A percentile compares a stretch with the other conserved stretches of the same genome.
These are phyloP conservation scores for Akebia trifoliata DNA, from an alignment of 164 flowering plant species.

Conservation along the genomic window DNA sequence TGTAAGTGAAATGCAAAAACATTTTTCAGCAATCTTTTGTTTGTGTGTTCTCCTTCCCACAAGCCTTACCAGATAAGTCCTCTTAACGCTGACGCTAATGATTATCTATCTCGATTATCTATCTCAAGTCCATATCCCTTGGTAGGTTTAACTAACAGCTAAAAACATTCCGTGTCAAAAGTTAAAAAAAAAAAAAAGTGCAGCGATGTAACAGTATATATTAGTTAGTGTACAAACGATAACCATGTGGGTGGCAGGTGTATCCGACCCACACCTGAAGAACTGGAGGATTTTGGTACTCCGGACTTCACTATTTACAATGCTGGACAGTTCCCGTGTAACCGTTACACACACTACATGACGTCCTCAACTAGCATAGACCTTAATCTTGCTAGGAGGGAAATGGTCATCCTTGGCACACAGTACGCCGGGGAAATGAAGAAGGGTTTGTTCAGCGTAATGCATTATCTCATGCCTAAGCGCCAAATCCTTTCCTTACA, in stretches of 20 bases:
- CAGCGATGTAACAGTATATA: neutral
- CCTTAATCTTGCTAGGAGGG: conserved; percentile 81
- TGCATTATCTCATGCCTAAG: conserved; percentile 99
- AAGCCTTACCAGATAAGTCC: conserved; percentile 43
- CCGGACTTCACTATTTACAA: conserved; percentile 99
- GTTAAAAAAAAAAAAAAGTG: too few species aligned
- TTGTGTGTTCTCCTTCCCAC: conserved; percentile 10
- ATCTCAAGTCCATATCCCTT: neutral
- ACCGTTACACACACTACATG: conserved; percentile 98
- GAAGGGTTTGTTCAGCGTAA: conserved; percentile 92
- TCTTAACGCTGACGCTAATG: conserved; percentile 22
- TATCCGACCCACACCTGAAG: conserved; percentile 96
- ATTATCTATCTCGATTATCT: neutral
- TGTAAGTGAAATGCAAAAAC: conserved; percentile 49
- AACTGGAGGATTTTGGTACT: conserved; percentile 95
- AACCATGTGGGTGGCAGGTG: conserved; percentile 83
- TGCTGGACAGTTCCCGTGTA: conserved; percentile 98
- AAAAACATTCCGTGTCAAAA: too few species aligned
- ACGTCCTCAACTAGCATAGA: conserved; percentile 99
- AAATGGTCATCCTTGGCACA: conserved; percentile 99
- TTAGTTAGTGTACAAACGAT: conserved; percentile 36
- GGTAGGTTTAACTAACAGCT: neutral
- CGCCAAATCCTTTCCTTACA: conserved; percentile 92
- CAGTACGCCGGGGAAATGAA: conserved; percentile 99
- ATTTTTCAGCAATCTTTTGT: neutral